Base-by-base conservation (phyloP, 2,329 filamentous ascomycete species). In the Apiospora malaysiana region DNA sequence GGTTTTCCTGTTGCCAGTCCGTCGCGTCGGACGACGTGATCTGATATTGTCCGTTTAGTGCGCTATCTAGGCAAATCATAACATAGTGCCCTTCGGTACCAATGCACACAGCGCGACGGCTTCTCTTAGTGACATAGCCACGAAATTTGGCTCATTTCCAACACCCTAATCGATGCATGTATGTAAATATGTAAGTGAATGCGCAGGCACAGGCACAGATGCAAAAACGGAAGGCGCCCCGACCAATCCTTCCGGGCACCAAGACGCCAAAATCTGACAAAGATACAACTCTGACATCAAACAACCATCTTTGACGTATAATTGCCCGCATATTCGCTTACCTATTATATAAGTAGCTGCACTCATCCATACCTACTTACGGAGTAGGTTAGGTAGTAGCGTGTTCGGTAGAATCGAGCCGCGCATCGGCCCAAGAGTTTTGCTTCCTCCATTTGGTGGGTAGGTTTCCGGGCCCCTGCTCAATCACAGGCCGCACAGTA, bases 221-320 rank as follows among this genome's bases (percentile, higher is more conserved):
- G 32, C 25, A 27, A 27, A 51, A 45, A 59, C 51, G 27, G 51
- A 59, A 37, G 5, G 51, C 27, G 27, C 18, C 27, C 51, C 51
- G 56, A n/a, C 21, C 27, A 37, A 59, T 4, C 56, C 56, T 14
- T 21, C 56, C 56, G 32, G 8, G 16, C 32, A 37, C 56, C 56
- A 63, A 63, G 56, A 63, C 56, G 32, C 56, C 56, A 40, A 63
- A 63, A 40, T 63, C 56, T 63, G 56, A 63, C 32, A 9, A n/a
- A 18, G 18, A 63, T 63, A 40, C 56, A 32, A 63, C 56, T 40
- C 56, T 63, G 56, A 63, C 56, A 63, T 63, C 32, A n/a, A n/a
- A 40, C 56, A 63, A 32, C 32, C 32, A 8, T 40, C 1, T n/a
- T n/a, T 18, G 3, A 18, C 45, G 18, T 56, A 32, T 32, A 32